A percentile compares a stretch with the other conserved stretches of the same genome.
These are phyloP conservation scores for Phytopythium boreale DNA, from an alignment of 352 stramenopile genomes.

Conservation along the genomic window DNA sequence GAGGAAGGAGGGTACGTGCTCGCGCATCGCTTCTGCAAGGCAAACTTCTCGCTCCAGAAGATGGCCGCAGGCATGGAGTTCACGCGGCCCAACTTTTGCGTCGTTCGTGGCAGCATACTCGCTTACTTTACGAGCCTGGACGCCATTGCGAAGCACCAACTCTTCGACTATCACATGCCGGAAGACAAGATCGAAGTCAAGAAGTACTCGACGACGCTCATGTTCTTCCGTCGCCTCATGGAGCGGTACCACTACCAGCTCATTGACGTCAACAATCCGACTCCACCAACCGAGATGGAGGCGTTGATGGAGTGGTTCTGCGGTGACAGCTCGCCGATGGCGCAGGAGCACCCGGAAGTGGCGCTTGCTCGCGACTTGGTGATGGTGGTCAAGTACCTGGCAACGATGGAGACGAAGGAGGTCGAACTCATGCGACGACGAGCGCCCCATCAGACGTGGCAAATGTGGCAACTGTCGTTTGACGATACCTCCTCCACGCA, in stretches of 20 bases:
- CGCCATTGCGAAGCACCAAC: conserved; percentile 43
- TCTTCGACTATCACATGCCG: conserved; percentile 89
- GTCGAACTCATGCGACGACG: conserved; percentile 85
- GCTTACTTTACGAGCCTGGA: conserved; percentile 80
- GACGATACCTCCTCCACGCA: conserved; percentile 76
- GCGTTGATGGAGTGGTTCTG: conserved; percentile 90
- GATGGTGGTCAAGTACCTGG: conserved; percentile 85
- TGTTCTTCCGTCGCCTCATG: conserved; percentile 86
- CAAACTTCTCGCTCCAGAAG: conserved; percentile 76
- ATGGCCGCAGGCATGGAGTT: conserved; percentile 84
- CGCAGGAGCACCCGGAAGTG: conserved; percentile 80
- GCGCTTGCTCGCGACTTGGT: conserved; percentile 74
- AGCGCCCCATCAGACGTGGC: conserved; percentile 70
- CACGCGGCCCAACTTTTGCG: conserved; percentile 66
- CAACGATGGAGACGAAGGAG: conserved; percentile 90
- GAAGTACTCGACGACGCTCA: conserved; percentile 85
- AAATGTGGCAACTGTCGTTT: conserved; percentile 90
- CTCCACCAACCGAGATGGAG: conserved; percentile 88
- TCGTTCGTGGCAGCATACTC: conserved; percentile 69
- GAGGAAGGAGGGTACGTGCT: conserved; percentile 80
- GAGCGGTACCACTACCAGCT: conserved; percentile 83
- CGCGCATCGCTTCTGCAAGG: conserved; percentile 82
- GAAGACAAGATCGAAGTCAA: conserved; percentile 89
- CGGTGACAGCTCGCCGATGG: conserved; percentile 71
- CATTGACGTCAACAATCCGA: conserved; percentile 74